Percentiles rank a stretch among this genome's conserved stretches.
These are phyloP conservation scores for Lichtheimia corymbifera DNA, from an alignment of 371 early-diverging fungal genomes.

Conservation along the genomic window DNA sequence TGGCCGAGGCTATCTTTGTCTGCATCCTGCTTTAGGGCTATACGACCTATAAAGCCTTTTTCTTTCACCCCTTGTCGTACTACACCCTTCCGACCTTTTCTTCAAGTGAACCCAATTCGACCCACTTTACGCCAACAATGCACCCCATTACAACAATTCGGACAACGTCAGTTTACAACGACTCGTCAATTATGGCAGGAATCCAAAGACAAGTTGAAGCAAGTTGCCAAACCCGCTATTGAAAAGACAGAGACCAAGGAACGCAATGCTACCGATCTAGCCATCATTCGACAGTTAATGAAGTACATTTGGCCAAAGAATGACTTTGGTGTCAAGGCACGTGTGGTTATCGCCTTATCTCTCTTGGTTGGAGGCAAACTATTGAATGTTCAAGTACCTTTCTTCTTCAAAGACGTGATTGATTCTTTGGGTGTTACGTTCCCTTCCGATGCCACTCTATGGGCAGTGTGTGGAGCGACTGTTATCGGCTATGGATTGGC, in stretches of 20 bases:
- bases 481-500: conserved; percentile 94
- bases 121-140: too few relatives aligned
- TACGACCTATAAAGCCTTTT: too few relatives aligned
- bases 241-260: conserved; percentile 6
- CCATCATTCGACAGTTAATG: conserved; percentile 78
- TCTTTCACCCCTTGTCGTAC: too few relatives aligned
- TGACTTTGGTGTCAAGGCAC: conserved; percentile 72
- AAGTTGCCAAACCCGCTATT: conserved; percentile 2
- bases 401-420: conserved; percentile 89
- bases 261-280: conserved; percentile 59
- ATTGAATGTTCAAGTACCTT: conserved; percentile 93
- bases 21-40: too few relatives aligned
- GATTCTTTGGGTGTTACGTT: conserved; percentile 67
- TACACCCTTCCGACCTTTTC: too few relatives aligned
- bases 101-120: too few relatives aligned
- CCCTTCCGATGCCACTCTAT: conserved; percentile 63
- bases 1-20: too few relatives aligned
- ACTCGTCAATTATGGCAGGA: conserved; percentile 9
- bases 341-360: conserved; percentile 83
- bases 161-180: neutral
- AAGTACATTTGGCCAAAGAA: conserved; percentile 92
- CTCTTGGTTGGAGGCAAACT: conserved; percentile 83
- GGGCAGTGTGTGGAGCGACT: conserved; percentile 81
- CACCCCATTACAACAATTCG: too few relatives aligned
- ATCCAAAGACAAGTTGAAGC: conserved; percentile 5